These are phyloP conservation scores for Fusarium keratoplasticum DNA, from an alignment of 2,329 filamentous ascomycete species.

Conservation along the genomic window DNA sequence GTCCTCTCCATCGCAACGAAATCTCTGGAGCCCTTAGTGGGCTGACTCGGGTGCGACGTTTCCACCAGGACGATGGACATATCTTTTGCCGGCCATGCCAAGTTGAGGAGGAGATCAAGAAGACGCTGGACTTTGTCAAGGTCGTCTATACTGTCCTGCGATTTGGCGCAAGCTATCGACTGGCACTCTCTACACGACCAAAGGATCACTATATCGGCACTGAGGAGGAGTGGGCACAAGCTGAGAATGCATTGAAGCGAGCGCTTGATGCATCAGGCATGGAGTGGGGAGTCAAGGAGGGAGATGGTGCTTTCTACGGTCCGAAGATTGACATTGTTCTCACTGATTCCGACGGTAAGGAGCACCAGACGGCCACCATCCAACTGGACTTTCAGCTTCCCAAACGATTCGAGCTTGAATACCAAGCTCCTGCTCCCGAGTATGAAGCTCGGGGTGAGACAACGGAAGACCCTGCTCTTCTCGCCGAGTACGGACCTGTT, in stretches of 20 bases:
- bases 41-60: conserved; percentile 84
- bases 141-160: conserved; percentile 77
- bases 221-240: conserved; percentile 69
- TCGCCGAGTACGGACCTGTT: conserved; percentile 68
- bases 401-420: conserved; percentile 82
- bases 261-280: conserved; percentile 74
- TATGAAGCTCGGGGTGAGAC: conserved; percentile 65
- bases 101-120: conserved; percentile 78
- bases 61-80: conserved; percentile 92
- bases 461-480: conserved; percentile 59
- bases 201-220: conserved; percentile 82
- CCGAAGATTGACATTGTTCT: conserved; percentile 92
- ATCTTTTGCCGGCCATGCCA: conserved; percentile 87
- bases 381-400: conserved; percentile 93
- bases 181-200: conserved; percentile 84
- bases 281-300: conserved; percentile 79
- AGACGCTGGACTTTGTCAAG: conserved; percentile 79
- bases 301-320: conserved; percentile 90
- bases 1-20: conserved; percentile 88
- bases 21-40: conserved; percentile 84
- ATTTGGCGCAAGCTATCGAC: conserved; percentile 75
- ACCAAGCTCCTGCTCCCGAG: conserved; percentile 76
- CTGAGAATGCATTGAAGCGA: conserved; percentile 54
- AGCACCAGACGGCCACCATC: conserved; percentile 89
- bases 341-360: conserved; percentile 82